Percentiles rank a stretch among this genome's conserved stretches.
phyloP scores from a whole-genome alignment of 2,329 filamentous ascomycete species.

The Aaosphaeria arxii region DNA sequence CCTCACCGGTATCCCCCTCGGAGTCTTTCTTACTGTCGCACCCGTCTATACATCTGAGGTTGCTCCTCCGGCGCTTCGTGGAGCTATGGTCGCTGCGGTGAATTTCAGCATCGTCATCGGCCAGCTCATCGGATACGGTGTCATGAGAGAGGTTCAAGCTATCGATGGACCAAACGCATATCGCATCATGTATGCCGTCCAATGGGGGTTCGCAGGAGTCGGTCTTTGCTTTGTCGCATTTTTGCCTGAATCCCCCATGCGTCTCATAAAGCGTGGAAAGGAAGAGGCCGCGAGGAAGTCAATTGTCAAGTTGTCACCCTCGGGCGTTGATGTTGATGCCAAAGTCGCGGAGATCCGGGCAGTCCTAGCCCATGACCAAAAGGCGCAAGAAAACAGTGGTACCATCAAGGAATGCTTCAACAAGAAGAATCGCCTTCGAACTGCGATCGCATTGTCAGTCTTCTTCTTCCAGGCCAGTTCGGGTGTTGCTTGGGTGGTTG shows the following conservation, averaged over 20 bases:
- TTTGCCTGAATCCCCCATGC: slow-evolving; percentile 33
- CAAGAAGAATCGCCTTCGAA: slow-evolving; percentile 10
- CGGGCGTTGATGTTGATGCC: slow-evolving; percentile 26
- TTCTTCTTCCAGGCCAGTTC: slow-evolving; percentile 28
- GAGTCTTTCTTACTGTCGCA: slow-evolving; percentile 10
- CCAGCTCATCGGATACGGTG: slow-evolving; percentile 12
- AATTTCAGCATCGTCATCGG: slow-evolving; percentile 16
- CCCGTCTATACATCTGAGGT: slow-evolving; percentile 11
- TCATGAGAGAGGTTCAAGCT: slow-evolving; percentile 15
- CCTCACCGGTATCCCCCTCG: slow-evolving; percentile 10
- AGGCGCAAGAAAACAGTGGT: slow-evolving; percentile 16
- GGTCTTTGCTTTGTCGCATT: slow-evolving; percentile 27
- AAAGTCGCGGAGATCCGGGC: slow-evolving; percentile 29
- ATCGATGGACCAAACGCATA: slow-evolving; percentile 19
- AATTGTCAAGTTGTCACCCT: slow-evolving; percentile 24
- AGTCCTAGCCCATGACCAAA: slow-evolving; percentile 14
- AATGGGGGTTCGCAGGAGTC: slow-evolving; percentile 30
- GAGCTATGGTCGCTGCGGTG: slow-evolving; percentile 10
- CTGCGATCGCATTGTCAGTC: slow-evolving; percentile 23
- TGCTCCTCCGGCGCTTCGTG: slow-evolving; percentile 10
- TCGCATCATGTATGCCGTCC: slow-evolving; percentile 26
- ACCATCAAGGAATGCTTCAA: slow-evolving; percentile 15
- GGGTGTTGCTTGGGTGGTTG: slow-evolving; percentile 31
- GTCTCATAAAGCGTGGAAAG: slow-evolving; percentile 28
- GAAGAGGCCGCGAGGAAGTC: slow-evolving; percentile 26